Conservation (phyloP, 177 flowering plant species). For the Tripterygium wilfordii region DNA sequence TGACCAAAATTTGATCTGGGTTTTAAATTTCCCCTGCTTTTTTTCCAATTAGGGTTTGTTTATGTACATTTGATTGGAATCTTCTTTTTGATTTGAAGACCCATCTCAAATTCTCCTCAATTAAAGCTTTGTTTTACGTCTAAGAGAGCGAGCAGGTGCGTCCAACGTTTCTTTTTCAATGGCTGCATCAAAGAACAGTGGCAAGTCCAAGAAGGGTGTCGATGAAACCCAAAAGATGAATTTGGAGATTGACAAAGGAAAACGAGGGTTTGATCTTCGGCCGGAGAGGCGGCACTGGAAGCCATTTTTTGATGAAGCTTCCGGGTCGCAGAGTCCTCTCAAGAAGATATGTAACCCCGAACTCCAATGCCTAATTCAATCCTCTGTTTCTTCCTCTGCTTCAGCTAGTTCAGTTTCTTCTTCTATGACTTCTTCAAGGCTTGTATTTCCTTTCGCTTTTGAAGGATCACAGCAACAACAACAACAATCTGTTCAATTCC, state of each 20-base stretch:
- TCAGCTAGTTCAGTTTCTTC: no score
- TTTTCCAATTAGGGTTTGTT: not conserved
- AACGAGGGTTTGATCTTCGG: constrained; percentile 1
- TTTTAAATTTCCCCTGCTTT: not conserved
- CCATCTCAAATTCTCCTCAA: constrained; percentile 2
- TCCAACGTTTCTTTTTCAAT: constrained; percentile 3
- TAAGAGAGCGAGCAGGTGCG: constrained; percentile 26
- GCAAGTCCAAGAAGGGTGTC: constrained; percentile 26
- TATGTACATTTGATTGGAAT: constrained; percentile 11
- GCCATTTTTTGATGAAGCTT: constrained; percentile 49
- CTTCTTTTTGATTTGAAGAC: not conserved
- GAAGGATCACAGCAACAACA: constrained; percentile 40
- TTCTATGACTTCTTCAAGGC: no score
- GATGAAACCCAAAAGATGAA: constrained; percentile 18
- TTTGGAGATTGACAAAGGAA: constrained; percentile 21
- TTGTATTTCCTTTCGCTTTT: constrained; percentile 56
- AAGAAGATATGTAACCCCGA: constrained; percentile 70
- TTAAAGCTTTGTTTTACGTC: not conserved
- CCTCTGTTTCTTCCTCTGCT: no score
- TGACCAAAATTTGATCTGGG: constrained; percentile 13
- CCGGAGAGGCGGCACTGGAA: constrained; percentile 35
- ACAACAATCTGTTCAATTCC: constrained; percentile 13
- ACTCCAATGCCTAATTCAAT: constrained; percentile 20
- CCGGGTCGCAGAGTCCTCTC: constrained; percentile 46
- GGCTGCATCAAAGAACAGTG: constrained; percentile 28